Evolutionary conservation across 2,329 filamentous ascomycete species (phyloP).

Genomic region (Aspergillus sp.): DNA sequence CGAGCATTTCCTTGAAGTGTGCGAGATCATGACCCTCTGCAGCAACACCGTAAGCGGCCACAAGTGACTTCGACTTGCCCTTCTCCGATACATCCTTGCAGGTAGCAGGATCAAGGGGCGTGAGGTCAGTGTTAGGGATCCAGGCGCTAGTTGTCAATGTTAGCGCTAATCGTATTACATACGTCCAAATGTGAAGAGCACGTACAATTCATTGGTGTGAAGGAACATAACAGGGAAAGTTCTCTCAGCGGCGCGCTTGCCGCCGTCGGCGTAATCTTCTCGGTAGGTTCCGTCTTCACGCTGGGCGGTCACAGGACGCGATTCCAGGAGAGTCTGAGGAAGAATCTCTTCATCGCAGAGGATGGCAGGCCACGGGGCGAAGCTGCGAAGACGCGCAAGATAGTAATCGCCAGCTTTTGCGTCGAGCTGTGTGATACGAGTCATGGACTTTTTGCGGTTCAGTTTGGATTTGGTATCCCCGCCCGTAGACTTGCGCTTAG

Average conservation of each 20-base stretch:
- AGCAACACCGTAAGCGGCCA: slow-evolving; percentile 77
- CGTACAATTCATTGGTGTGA: slow-evolving; percentile 95
- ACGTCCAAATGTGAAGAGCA: slow-evolving; percentile 26
- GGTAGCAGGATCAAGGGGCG: slow-evolving; percentile 71
- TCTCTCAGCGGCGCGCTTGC: slow-evolving; percentile 79
- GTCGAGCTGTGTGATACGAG: slow-evolving; percentile 69
- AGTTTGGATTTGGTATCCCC: slow-evolving; percentile 69
- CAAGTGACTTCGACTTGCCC: slow-evolving; percentile 75
- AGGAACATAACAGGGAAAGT: slow-evolving; percentile 96
- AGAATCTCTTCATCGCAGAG: slow-evolving; percentile 95
- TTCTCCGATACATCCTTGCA: slow-evolving; percentile 68
- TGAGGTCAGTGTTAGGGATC: slow-evolving; percentile 82
- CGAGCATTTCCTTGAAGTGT: slow-evolving; percentile 79
- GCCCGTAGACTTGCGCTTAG: slow-evolving; percentile 70
- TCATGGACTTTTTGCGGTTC: slow-evolving; percentile 80
- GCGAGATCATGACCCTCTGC: slow-evolving; percentile 73
- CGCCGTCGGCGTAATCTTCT: slow-evolving; percentile 82
- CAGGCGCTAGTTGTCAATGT: slow-evolving; percentile 65
- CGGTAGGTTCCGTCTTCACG: slow-evolving; percentile 82
- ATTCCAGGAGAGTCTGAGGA: slow-evolving; percentile 71
- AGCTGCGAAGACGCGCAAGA: slow-evolving; percentile 91
- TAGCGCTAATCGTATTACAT: slow-evolving; percentile 9
- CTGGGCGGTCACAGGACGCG: slow-evolving; percentile 79
- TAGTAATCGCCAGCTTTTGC: slow-evolving; percentile 90
- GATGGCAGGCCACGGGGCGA: slow-evolving; percentile 90